Evolutionary conservation across 805 yeast species (phyloP), one percentile per base, ranked within the genome.

Genomic region (Kodamaea kaohsiungensis): DNA sequence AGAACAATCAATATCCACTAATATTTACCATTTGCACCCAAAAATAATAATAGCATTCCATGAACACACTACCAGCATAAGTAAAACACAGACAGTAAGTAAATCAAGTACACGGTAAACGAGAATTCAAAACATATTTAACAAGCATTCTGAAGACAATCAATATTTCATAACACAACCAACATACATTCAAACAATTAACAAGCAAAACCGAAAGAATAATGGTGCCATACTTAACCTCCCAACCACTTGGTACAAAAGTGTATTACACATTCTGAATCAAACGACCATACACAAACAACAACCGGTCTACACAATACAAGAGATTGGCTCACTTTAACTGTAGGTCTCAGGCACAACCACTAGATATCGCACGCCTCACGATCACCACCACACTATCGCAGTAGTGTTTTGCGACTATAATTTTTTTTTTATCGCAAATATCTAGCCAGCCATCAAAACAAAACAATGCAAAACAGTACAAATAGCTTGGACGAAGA

Each of bases 381-480:
- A n/a, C 18, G 15, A 38, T 7, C 13, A 30, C 13, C 35, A 30
- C 25, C 25, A 12, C 35, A 30, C 35, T 30, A 30, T 30, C 13
- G 5, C 10, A 9, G 13, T 12, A 8, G 10, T 5, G 3, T 12
- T 30, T 30, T 30, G 35, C 35, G 35, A 12, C 35, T 30, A 10
- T 6, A 30, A 30, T 30, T 30, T 30, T 30, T 30, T 30, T 30
- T 30, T 39, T 15, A 16, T 39, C 43, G 43, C 43, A 13, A 13
- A 15, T 10, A 27, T 18, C 49, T 22, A 51, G 37, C 53, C 53
- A 51, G 53, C 53, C 53, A 45, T 30, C 35, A 33, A 27, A 33
- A 43, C 47, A 43, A 43, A 25, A 25, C 15, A 43, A 25, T 22
- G 27, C 6, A 17, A 17, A 42, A 43, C 16, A 43, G 33, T n/a